Evolutionary conservation across 192 early-diverging fungal genomes (phyloP).

Genomic region (Rhizophagus prolifer): DNA sequence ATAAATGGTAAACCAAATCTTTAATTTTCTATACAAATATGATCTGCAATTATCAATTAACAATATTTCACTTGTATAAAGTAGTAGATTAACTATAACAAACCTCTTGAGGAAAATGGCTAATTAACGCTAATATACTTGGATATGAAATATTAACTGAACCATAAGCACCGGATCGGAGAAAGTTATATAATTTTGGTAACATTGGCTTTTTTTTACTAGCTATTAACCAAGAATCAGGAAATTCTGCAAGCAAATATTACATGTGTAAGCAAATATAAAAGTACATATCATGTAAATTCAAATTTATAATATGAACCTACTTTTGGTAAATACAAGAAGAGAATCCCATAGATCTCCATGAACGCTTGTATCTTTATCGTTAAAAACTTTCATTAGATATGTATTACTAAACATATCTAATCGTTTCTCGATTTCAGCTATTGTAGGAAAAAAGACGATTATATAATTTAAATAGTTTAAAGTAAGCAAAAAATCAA

Average conservation of each 20-base stretch:
- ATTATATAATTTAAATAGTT: slow-evolving; percentile 14
- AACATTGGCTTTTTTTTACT: slow-evolving; percentile 61
- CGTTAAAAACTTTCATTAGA: slow-evolving; percentile 65
- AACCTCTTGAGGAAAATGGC: slow-evolving; percentile 57
- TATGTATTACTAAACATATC: slow-evolving; percentile 55
- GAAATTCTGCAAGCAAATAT: slow-evolving; percentile 43
- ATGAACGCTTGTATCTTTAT: slow-evolving; percentile 71
- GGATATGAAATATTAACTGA: slow-evolving; percentile 69
- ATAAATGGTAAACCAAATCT: background rate
- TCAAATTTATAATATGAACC: background rate
- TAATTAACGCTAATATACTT: slow-evolving; percentile 73
- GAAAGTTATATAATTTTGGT: slow-evolving; percentile 65
- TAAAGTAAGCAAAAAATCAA: background rate
- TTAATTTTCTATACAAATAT: no score
- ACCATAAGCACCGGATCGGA: slow-evolving; percentile 65
- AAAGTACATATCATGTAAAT: background rate
- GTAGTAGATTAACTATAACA: no score
- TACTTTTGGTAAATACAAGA: slow-evolving; percentile 68
- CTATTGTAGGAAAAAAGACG: slow-evolving; percentile 36
- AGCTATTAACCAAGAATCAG: slow-evolving; percentile 57
- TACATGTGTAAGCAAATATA: background rate
- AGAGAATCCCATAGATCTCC: slow-evolving; percentile 88
- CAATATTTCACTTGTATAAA: background rate
- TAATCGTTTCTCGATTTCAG: slow-evolving; percentile 45
- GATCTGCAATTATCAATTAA: background rate